Conservation (phyloP, 306 rosid species). For the Cucumis hystrix region DNA sequence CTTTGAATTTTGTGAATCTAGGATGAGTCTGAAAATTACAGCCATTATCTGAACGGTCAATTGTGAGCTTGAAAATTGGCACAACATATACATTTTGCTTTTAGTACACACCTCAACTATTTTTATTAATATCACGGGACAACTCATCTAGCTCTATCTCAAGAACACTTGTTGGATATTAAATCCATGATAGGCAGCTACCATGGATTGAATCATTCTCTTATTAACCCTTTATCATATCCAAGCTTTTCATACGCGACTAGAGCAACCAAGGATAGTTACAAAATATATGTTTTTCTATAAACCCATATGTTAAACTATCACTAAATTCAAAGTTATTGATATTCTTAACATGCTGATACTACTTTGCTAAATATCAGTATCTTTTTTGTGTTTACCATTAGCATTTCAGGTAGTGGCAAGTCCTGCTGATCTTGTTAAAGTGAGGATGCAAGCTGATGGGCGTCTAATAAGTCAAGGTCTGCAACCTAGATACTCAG, state of each 20-base stretch:
- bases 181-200: too few species aligned
- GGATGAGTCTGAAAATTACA: neutral
- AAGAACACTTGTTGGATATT: too few species aligned
- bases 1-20: neutral
- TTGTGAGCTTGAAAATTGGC: neutral
- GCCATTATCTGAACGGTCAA: neutral
- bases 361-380: constrained; percentile 6
- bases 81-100: too few species aligned
- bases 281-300: too few species aligned
- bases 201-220: too few species aligned
- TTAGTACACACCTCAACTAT: too few species aligned
- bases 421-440: constrained; percentile 92
- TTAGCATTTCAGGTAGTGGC: constrained; percentile 59
- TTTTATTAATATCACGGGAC: too few species aligned
- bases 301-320: neutral
- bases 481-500: constrained; percentile 55
- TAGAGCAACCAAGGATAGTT: too few species aligned
- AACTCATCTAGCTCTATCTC: too few species aligned
- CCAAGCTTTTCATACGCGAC: too few species aligned
- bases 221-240: too few species aligned
- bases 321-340: neutral
- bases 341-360: neutral
- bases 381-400: constrained; percentile 13
- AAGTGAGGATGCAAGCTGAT: constrained; percentile 94
- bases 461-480: constrained; percentile 48